Evolutionary conservation across 2,329 filamentous ascomycete genomes (phyloP).

Genomic region (Ophiostoma pallidulum): DNA sequence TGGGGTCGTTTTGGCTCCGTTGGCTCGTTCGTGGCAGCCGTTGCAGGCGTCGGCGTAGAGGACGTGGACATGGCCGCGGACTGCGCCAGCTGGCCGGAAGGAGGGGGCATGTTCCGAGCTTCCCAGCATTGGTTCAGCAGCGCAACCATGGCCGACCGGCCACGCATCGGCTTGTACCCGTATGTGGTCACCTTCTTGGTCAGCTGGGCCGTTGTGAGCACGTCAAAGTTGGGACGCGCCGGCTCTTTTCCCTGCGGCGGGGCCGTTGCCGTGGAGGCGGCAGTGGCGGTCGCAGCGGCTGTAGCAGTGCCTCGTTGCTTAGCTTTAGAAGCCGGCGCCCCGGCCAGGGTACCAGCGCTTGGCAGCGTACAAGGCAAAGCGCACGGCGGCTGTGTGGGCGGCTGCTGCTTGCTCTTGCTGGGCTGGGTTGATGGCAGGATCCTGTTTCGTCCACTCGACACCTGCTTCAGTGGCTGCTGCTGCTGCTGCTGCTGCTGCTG

Average conservation of each 20-base stretch:
- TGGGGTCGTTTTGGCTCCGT: too few species aligned
- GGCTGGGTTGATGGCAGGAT: not conserved
- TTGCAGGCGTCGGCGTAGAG: too few species aligned
- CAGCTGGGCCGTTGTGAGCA: conserved; percentile 54
- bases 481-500: too few species aligned
- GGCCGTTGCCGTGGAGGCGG: not conserved
- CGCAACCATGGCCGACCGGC: conserved; percentile 58
- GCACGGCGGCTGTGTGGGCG: too few species aligned
- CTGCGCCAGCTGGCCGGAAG: not conserved
- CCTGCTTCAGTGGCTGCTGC: not conserved
- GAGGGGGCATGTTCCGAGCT: not conserved
- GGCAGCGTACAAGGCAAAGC: too few species aligned
- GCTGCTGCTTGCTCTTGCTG: not conserved
- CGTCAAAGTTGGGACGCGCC: conserved; percentile 46
- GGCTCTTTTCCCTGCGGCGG: not conserved
- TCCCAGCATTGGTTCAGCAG: conserved; percentile 61
- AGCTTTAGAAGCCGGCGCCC: too few species aligned
- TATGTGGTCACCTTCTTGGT: conserved; percentile 52
- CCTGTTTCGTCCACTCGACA: not conserved
- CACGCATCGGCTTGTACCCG: conserved; percentile 65
- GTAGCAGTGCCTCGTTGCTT: too few species aligned
- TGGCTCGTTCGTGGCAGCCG: too few species aligned
- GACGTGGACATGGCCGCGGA: not conserved
- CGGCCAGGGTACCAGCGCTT: too few species aligned
- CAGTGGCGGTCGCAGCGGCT: too few species aligned